Percentiles rank a stretch among this genome's conserved stretches.
Evolutionary conservation across 2,329 filamentous ascomycete species (phyloP).

Genomic region (Pyrenochaeta sp.): DNA sequence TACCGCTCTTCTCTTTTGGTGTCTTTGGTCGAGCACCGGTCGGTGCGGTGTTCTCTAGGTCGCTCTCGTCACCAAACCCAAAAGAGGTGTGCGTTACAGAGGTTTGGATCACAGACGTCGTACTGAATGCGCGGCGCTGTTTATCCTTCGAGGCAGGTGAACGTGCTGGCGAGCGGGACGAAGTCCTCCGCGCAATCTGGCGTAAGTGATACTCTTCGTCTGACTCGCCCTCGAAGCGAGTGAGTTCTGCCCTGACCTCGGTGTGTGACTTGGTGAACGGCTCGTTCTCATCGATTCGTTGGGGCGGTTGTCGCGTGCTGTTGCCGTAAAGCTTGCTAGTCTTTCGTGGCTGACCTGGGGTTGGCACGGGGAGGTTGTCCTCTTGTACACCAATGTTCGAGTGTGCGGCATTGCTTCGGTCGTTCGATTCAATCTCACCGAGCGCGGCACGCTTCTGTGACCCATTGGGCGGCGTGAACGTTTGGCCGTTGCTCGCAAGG

Average conservation of each 20-base stretch:
- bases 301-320: conserved; percentile 43
- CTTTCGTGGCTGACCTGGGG: conserved; percentile 94
- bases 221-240: conserved; percentile 69
- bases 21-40: conserved; percentile 53
- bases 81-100: conserved; percentile 47
- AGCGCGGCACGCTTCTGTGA: conserved; percentile 81
- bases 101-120: conserved; percentile 66
- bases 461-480: conserved; percentile 84
- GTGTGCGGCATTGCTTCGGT: conserved; percentile 54
- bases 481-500: conserved; percentile 70
- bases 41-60: conserved; percentile 55
- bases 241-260: conserved; percentile 67
- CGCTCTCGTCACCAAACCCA: conserved; percentile 53
- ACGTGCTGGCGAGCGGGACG: conserved; percentile 67
- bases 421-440: conserved; percentile 92
- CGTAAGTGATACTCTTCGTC: conserved; percentile 86
- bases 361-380: conserved; percentile 92
- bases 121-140: conserved; percentile 75
- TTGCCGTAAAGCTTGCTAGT: conserved; percentile 78
- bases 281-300: conserved; percentile 58
- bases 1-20: conserved; percentile 53
- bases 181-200: conserved; percentile 66
- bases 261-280: conserved; percentile 62
- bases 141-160: conserved; percentile 67
- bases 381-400: conserved; percentile 73